A percentile compares a stretch with the other conserved stretches of the same genome.
These are phyloP conservation scores for Psilocybe mexicana DNA, from an alignment of 1,284 basidiomycete genomes.

Conservation along the genomic window DNA sequence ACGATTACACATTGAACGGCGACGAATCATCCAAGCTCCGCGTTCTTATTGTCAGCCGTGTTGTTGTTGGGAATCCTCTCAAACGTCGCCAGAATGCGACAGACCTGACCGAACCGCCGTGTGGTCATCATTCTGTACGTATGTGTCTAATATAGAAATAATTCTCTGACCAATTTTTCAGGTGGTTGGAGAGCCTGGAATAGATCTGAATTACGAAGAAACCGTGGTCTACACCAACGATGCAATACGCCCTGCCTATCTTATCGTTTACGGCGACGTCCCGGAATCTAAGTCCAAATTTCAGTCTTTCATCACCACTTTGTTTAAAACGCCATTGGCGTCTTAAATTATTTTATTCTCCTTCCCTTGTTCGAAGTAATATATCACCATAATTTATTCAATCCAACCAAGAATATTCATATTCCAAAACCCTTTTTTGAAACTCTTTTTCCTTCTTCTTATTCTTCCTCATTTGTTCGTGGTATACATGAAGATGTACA, in stretches of 20 bases:
- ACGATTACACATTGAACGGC: slow-evolving; percentile 51
- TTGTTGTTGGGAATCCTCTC: slow-evolving; percentile 58
- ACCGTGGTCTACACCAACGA: slow-evolving; percentile 61
- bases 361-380: background rate
- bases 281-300: slow-evolving; percentile 25
- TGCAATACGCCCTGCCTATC: slow-evolving; percentile 57
- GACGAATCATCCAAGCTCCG: slow-evolving; percentile 40
- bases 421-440: background rate
- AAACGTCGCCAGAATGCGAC: slow-evolving; percentile 47
- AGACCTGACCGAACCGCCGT: slow-evolving; percentile 46
- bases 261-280: slow-evolving; percentile 49
- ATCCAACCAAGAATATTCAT: background rate
- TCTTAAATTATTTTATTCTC: slow-evolving; percentile 20
- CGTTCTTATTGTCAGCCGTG: slow-evolving; percentile 54
- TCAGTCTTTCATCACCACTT: slow-evolving; percentile 25
- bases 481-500: slow-evolving; percentile 49
- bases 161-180: slow-evolving; percentile 16
- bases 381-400: slow-evolving; percentile 22
- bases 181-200: slow-evolving; percentile 54
- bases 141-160: background rate
- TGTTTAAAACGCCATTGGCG: slow-evolving; percentile 40
- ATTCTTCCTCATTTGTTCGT: slow-evolving; percentile 11
- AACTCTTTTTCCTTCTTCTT: background rate
- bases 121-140: slow-evolving; percentile 58
- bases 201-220: slow-evolving; percentile 59